These are phyloP conservation scores for Pleoardoris graminearum DNA, from an alignment of 2,329 filamentous ascomycete species.

Conservation along the genomic window DNA sequence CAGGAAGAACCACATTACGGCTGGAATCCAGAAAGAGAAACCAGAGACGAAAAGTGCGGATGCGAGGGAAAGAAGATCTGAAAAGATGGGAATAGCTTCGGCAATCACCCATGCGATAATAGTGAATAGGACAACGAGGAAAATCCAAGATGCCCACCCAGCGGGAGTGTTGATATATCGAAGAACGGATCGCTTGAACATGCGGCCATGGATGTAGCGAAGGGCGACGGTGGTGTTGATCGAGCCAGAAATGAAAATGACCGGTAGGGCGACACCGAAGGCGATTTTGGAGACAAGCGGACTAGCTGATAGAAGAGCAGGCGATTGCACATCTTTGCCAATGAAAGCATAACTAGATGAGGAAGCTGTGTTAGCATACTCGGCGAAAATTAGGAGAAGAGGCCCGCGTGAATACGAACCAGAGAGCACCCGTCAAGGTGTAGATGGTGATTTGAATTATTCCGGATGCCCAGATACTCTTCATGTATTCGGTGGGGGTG, in stretches of 20 bases:
- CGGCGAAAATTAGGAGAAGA: too few species aligned
- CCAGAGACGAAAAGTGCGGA: slow-evolving; percentile 65
- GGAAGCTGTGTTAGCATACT: not conserved
- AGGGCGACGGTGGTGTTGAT: slow-evolving; percentile 71
- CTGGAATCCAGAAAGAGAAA: slow-evolving; percentile 60
- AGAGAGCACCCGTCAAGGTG: slow-evolving; percentile 65
- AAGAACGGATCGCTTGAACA: slow-evolving; percentile 59
- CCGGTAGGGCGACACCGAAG: slow-evolving; percentile 70
- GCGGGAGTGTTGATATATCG: slow-evolving; percentile 43
- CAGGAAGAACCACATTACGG: slow-evolving; percentile 41
- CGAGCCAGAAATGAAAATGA: slow-evolving; percentile 72
- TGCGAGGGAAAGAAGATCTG: slow-evolving; percentile 66
- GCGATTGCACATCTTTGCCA: slow-evolving; percentile 62
- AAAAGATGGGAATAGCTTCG: slow-evolving; percentile 71
- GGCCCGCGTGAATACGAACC: too few species aligned
- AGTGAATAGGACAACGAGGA: slow-evolving; percentile 61
- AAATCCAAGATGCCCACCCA: slow-evolving; percentile 61
- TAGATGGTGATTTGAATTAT: slow-evolving; percentile 64
- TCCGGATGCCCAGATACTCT: slow-evolving; percentile 59
- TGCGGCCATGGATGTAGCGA: slow-evolving; percentile 67
- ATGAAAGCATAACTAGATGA: slow-evolving; percentile 65
- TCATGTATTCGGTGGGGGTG: slow-evolving; percentile 63
- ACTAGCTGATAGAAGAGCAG: slow-evolving; percentile 67
- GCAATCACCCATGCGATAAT: slow-evolving; percentile 69
- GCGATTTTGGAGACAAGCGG: slow-evolving; percentile 64